These are phyloP conservation scores for Colletotrichum eremochloae DNA, from an alignment of 2,329 filamentous ascomycete genomes.

Conservation along the genomic window DNA sequence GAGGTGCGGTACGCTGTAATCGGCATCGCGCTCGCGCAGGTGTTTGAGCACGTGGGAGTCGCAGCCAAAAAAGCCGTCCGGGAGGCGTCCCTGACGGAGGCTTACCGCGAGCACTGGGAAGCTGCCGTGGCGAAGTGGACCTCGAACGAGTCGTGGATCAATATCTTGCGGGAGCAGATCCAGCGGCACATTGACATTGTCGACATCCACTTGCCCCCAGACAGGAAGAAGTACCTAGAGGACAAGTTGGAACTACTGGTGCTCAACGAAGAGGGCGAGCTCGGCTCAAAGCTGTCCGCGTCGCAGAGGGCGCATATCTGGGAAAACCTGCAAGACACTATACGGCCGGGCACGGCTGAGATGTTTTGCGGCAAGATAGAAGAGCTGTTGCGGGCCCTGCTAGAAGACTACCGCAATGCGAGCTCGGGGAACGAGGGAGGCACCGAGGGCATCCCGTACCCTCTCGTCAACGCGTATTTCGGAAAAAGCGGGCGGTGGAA, in stretches of 20 bases:
- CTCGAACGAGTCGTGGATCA: conserved; percentile 42
- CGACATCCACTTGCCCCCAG: conserved; percentile 43
- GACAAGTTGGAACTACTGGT: conserved; percentile 37
- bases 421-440: conserved; percentile 39
- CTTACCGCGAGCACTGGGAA: conserved; percentile 37
- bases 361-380: conserved; percentile 44
- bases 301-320: conserved; percentile 43
- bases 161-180: conserved; percentile 46
- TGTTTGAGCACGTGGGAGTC: conserved; percentile 38
- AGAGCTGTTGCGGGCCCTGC: conserved; percentile 37
- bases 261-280: conserved; percentile 38
- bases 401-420: conserved; percentile 43
- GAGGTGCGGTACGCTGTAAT: conserved; percentile 48
- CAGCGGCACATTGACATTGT: conserved; percentile 47
- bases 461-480: conserved; percentile 43
- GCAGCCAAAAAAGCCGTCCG: conserved; percentile 19
- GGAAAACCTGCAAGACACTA: conserved; percentile 43
- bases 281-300: conserved; percentile 41
- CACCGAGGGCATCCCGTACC: conserved; percentile 35
- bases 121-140: conserved; percentile 43
- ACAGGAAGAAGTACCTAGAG: conserved; percentile 39
- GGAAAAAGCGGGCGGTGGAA: conserved; percentile 45
- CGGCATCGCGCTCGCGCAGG: conserved; percentile 43
- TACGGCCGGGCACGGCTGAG: conserved; percentile 42
- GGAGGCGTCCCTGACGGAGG: not conserved